Base-by-base conservation (phyloP, 2,329 filamentous ascomycete species). In the Microsporum canis region DNA sequence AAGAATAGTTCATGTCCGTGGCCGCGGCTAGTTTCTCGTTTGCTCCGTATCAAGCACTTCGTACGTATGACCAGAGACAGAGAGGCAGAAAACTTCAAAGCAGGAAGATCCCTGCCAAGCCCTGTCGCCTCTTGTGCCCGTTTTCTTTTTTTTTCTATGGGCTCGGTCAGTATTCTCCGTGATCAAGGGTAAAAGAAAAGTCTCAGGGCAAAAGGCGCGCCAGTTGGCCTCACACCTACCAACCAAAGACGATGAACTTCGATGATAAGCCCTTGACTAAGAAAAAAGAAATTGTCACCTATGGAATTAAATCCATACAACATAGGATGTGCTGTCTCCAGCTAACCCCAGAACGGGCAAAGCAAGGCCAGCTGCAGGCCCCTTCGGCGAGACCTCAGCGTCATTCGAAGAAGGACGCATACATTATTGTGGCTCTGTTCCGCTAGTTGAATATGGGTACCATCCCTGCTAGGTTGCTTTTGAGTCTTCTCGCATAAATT, bases 401-500 rank as follows among this genome's bases (percentile, higher is more conserved):
- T 55, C 49, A 31, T 55, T 31, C 49, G 31, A 36, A 53, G 31
- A 31, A 43, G 39, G 23, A 49, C 45, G 27, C 5, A 23, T 23
- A 23, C 17, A 23, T 23, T 23, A 27, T 7, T 55, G 49, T 55
- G 49, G 49, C 49, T 55, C 33, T 55, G 5, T n/a, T 23, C 12
- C 49, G 29, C n/a, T 34, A 3, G 29, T 17, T 14, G 10, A 34
- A 14, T 31, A 31, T 17, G 12, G 49, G 5, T 12, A 23, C 47
- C 49, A 55, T 55, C 49, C 49, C 33, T 55, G 49, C n/a, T 12
- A 43, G 23, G 43, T 2, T 49, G 45, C 45, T 49, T 1, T 55
- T 14, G 49, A 55, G 31, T 36, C 49, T 23, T 31, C 49, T 55
- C 49, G 49, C 49, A 55, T 55, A 55, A 55, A 55, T 55, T 55